Percentiles rank a stretch among this genome's conserved stretches.
Conservation (phyloP, 441 rosid genomes). For the Cnidoscolus chayamansa region DNA sequence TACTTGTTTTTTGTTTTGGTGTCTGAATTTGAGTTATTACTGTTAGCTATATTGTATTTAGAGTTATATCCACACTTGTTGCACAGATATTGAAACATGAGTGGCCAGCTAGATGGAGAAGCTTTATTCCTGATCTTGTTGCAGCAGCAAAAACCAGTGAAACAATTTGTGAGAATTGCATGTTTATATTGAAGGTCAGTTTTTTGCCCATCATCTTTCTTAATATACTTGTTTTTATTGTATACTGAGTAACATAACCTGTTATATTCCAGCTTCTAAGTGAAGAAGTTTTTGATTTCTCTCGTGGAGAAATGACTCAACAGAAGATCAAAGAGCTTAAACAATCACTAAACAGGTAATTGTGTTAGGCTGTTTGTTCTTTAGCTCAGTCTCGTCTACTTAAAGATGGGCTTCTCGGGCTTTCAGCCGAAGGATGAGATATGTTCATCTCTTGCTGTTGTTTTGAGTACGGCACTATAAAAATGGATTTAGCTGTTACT, state of each 20-base stretch:
- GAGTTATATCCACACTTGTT: not conserved
- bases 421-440: not conserved
- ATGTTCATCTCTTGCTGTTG: not conserved
- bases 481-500: not conserved
- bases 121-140: constrained; percentile 99
- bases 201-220: constrained; percentile 3
- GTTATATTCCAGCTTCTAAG: constrained; percentile 71
- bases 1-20: not conserved
- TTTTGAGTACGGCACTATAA: not conserved
- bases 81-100: constrained; percentile 97
- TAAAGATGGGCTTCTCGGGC: not conserved
- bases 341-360: constrained; percentile 90
- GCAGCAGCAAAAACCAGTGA: constrained; percentile 99
- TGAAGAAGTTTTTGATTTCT: constrained; percentile 99
- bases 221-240: not conserved
- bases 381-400: not conserved
- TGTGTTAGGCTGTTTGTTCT: not conserved
- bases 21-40: not conserved
- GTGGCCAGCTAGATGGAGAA: constrained; percentile 98
- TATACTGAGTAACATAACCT: constrained; percentile 22
- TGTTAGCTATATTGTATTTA: not conserved
- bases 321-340: constrained; percentile 97
- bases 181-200: constrained; percentile 91
- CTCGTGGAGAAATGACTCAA: constrained; percentile 99
- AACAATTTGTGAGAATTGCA: constrained; percentile 99